Evolutionary conservation across 352 stramenopile species (phyloP).

Genomic region (Phytophthora foliorum): DNA sequence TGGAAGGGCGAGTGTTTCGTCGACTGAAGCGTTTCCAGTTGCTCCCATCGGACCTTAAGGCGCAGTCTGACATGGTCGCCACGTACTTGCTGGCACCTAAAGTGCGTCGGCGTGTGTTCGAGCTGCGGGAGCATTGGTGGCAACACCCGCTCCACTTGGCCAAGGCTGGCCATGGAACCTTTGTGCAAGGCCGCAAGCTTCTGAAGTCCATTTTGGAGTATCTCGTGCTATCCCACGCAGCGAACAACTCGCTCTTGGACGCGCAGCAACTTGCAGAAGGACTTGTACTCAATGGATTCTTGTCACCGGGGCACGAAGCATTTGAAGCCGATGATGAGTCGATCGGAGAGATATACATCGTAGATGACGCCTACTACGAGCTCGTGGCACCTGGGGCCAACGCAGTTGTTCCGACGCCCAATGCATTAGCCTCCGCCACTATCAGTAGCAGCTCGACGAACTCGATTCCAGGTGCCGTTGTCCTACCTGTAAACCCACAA

Average conservation of each 20-base stretch:
- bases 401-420: slow-evolving; percentile 13
- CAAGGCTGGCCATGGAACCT: slow-evolving; percentile 34
- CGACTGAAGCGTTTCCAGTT: slow-evolving; percentile 48
- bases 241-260: slow-evolving; percentile 38
- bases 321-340: slow-evolving; percentile 26
- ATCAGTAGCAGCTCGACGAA: slow-evolving; percentile 19
- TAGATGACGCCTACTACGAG: slow-evolving; percentile 53
- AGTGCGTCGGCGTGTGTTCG: slow-evolving; percentile 38
- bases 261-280: slow-evolving; percentile 43
- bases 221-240: slow-evolving; percentile 40
- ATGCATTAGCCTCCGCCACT: slow-evolving; percentile 21
- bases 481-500: slow-evolving; percentile 20
- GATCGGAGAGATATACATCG: slow-evolving; percentile 41
- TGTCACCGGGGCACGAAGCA: slow-evolving; percentile 39
- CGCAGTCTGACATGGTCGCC: slow-evolving; percentile 44
- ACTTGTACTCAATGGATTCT: slow-evolving; percentile 46
- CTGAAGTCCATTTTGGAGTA: slow-evolving; percentile 39
- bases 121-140: slow-evolving; percentile 41
- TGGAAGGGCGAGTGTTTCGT: slow-evolving; percentile 50
- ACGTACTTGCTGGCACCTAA: slow-evolving; percentile 44
- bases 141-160: slow-evolving; percentile 38
- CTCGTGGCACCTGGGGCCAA: slow-evolving; percentile 52
- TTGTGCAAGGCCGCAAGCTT: slow-evolving; percentile 52
- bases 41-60: slow-evolving; percentile 38
- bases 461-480: slow-evolving; percentile 17